Base-by-base conservation (phyloP, 108 stramenopile species). In the Schizochytrium sp. region DNA sequence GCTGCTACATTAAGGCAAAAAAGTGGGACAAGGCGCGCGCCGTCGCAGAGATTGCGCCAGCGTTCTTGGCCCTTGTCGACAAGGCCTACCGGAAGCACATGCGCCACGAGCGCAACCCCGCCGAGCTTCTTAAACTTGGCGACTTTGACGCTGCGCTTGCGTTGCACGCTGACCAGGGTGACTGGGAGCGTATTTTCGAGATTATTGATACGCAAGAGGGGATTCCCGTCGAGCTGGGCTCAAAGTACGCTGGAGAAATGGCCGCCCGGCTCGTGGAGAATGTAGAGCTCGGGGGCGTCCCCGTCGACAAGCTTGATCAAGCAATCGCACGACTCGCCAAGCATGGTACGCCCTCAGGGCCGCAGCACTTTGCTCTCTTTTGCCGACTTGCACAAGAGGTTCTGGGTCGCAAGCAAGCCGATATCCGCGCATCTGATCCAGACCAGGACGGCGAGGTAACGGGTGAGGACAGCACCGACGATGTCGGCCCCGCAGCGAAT, bases 161-260 rank as follows among this genome's bases (percentile, higher is more conserved):
- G 45, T 87, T 93, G 6, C 72, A 94, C 5, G 93, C 92, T 4
- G 87, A 93, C 58, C 87, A 91, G 41, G 92, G 91, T 5, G 91
- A 94, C 58, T 94, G 94, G 95, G 93, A 93, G 43, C 58, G 88
- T 5, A 69, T 95, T 14, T 94, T 93, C 93, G 91, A 92, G 60
- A 71, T 89, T 28, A 91, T 93, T 8, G 89, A 59, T 41, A 88
- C 72, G 34, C 92, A 94, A 43, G 45, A 76, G 6, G 63, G 63
- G 6, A 25, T 93, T 12, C 59, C 90, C 25, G 47, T 34, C 18
- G 89, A 59, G 12, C 60, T 72, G 4, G 44, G 91, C 8, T 87
- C 88, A 5, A 93, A 91, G 87, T 94, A 93, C 63, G 93, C 91
- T 4, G 90, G 90, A 0, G 25, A 91, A 44, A 43, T 91, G 28